These are phyloP conservation scores for Beauveria pseudobassiana DNA, from an alignment of 2,329 filamentous ascomycete genomes.

Conservation along the genomic window DNA sequence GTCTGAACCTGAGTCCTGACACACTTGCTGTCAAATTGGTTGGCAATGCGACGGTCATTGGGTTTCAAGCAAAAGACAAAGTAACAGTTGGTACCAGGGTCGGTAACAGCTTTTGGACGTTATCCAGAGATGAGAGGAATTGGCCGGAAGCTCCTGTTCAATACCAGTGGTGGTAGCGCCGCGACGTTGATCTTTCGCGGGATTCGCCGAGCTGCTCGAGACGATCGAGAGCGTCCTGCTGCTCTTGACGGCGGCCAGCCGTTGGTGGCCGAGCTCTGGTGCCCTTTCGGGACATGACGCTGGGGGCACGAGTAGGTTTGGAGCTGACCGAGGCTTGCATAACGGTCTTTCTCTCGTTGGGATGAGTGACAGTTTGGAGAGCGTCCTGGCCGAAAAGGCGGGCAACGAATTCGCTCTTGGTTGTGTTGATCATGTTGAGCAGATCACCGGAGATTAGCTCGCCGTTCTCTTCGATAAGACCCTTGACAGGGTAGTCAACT, in stretches of 20 bases:
- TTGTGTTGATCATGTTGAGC: conserved; percentile 85
- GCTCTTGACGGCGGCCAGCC: conserved; percentile 29
- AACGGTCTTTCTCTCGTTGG: conserved; percentile 80
- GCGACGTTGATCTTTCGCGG: conserved; percentile 32
- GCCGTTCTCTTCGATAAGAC: conserved; percentile 88
- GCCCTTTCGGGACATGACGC: conserved; percentile 77
- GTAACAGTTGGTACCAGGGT: conserved; percentile 82
- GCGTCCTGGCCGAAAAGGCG: conserved; percentile 95
- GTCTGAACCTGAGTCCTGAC: conserved; percentile 91
- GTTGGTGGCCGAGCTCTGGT: conserved; percentile 31
- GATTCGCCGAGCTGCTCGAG: conserved; percentile 42
- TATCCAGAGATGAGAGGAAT: conserved; percentile 82
- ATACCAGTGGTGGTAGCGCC: conserved; percentile 33
- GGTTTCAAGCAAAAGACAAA: conserved; percentile 97
- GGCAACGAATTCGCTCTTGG: conserved; percentile 80
- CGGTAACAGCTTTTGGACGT: conserved; percentile 77
- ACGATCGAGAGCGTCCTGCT: conserved; percentile 37
- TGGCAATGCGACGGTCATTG: conserved; percentile 92
- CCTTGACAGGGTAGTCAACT: conserved; percentile 84
- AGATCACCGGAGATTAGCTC: conserved; percentile 93
- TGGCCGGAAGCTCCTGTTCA: conserved; percentile 84
- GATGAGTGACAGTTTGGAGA: conserved; percentile 86
- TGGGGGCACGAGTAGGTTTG: conserved; percentile 86
- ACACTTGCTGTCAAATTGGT: conserved; percentile 98
- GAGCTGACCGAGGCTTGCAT: conserved; percentile 96